Conservation (phyloP, 2,329 filamentous ascomycete species). For the Xenoacremonium recifei region DNA sequence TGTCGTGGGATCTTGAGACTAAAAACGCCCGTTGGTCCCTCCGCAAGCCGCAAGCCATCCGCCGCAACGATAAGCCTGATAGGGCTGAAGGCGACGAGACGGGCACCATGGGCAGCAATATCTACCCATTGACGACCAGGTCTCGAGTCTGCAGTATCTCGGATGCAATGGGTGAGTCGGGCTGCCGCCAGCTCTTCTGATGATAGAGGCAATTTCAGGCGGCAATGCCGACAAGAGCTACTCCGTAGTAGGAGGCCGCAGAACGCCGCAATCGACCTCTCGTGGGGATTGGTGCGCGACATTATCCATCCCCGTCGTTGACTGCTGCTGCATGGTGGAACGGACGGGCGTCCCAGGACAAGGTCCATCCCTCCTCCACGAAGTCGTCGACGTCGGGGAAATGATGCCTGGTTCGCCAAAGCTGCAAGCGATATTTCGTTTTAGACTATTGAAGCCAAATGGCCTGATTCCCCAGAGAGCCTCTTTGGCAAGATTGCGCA, state of each 20-base stretch:
- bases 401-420: constrained; percentile 22
- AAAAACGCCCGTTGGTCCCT: too few relatives aligned
- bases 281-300: constrained; percentile 11
- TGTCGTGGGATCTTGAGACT: too few relatives aligned
- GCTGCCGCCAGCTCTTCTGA: too few relatives aligned
- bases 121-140: too few relatives aligned
- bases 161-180: too few relatives aligned
- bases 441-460: constrained; percentile 16
- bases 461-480: constrained; percentile 20
- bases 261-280: constrained; percentile 13
- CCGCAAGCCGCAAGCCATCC: neutral
- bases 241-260: neutral
- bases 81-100: constrained; percentile 12
- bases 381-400: constrained; percentile 19
- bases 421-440: constrained; percentile 19
- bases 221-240: constrained; percentile 6
- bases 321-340: constrained; percentile 17
- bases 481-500: constrained; percentile 8
- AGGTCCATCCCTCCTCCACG: constrained; percentile 20
- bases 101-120: neutral
- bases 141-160: too few relatives aligned
- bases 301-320: constrained; percentile 7
- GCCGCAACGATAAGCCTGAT: constrained; percentile 6
- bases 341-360: constrained; percentile 16
- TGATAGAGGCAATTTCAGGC: constrained; percentile 18